Evolutionary conservation across 139 green algal species (phyloP).

Genomic region (Desmodesmus armatus): DNA sequence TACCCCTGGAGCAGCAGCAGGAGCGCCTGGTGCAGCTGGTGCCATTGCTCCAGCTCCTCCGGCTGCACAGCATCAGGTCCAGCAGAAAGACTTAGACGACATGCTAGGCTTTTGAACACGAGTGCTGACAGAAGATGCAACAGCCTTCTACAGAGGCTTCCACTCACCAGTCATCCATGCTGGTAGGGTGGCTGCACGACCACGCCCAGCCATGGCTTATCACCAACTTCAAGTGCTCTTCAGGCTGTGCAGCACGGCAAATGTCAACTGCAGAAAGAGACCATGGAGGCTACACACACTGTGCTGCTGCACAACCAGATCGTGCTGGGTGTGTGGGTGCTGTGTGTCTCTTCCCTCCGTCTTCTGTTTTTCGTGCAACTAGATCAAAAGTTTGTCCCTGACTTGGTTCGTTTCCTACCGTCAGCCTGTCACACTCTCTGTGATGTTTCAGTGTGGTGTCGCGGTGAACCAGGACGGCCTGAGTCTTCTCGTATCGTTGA

Average conservation of each 20-base stretch:
- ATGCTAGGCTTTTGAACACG: background rate
- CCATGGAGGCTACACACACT: no score
- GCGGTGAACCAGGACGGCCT: background rate
- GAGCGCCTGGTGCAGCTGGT: slow-evolving; percentile 46
- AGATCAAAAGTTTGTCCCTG: no score
- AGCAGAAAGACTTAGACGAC: background rate
- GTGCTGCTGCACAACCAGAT: no score
- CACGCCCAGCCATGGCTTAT: slow-evolving; percentile 54
- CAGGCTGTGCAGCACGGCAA: background rate
- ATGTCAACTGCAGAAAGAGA: background rate
- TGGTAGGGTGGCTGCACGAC: slow-evolving; percentile 61
- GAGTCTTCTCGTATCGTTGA: background rate
- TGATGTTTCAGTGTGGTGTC: background rate
- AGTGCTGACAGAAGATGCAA: background rate
- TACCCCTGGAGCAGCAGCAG: slow-evolving; percentile 14
- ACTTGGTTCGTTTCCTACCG: no score
- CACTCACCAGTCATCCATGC: slow-evolving; percentile 68
- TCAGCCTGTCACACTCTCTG: background rate
- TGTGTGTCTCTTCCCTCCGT: no score
- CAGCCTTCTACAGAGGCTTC: background rate
- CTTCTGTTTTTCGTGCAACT: background rate
- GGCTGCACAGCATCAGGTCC: background rate
- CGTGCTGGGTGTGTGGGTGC: no score
- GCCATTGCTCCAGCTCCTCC: slow-evolving; percentile 18
- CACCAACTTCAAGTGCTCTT: background rate